Conservation (phyloP, 768 basidiomycete species). For the Phlebiopsis gigantea region DNA sequence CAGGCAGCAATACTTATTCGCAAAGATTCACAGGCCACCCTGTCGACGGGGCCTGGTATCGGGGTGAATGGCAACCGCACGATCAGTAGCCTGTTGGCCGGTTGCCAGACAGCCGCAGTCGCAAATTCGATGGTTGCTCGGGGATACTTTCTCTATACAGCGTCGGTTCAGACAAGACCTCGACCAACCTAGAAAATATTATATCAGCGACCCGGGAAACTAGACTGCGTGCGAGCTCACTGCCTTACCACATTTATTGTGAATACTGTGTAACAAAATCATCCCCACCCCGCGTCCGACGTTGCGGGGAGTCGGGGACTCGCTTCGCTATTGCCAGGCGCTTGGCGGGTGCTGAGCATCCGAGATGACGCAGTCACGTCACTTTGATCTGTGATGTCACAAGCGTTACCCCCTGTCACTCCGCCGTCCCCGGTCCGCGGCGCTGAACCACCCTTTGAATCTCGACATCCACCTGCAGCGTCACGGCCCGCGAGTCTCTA, state of each 20-base stretch:
- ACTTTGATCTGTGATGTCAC: no score
- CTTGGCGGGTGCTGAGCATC: not conserved
- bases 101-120: slow-evolving; percentile 1
- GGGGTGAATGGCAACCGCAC: not conserved
- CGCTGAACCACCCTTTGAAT: not conserved
- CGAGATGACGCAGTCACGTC: not conserved
- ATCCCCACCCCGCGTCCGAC: not conserved
- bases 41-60: not conserved
- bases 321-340: not conserved
- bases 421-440: not conserved
- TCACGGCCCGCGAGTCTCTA: no score
- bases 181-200: not conserved
- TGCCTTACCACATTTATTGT: not conserved
- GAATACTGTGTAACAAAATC: not conserved
- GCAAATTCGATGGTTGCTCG: slow-evolving; percentile 3
- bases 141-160: not conserved
- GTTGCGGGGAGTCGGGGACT: not conserved
- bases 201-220: not conserved
- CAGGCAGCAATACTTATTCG: not conserved
- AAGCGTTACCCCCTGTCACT: not conserved
- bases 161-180: not conserved
- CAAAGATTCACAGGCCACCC: slow-evolving; percentile 2
- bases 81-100: not conserved
- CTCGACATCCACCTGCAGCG: not conserved
- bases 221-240: not conserved